Evolutionary conservation across 2,329 filamentous ascomycete genomes (phyloP).

Genomic region (Colletotrichum sp.): DNA sequence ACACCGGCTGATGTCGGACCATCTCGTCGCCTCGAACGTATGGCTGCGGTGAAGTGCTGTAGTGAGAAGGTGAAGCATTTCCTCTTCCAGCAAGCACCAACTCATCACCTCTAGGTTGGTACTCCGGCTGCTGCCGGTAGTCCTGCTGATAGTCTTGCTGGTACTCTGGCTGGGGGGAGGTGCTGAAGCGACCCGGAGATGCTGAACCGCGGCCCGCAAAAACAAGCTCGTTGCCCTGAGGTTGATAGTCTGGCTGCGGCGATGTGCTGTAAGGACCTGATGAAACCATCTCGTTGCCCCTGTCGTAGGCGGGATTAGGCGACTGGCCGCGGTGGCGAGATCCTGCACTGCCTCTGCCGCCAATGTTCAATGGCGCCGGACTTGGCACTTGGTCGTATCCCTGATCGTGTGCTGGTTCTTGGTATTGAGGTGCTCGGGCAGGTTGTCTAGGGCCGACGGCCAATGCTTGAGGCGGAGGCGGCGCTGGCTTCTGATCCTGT

Average conservation of each 20-base stretch:
- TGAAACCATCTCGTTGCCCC: conserved; percentile 1
- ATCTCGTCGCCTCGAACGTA: conserved; percentile 16
- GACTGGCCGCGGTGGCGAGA: conserved; percentile 10
- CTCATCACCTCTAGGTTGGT: conserved; percentile 16
- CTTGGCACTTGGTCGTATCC: conserved; percentile 43
- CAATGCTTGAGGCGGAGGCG: neutral
- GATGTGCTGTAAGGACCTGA: conserved; percentile 30
- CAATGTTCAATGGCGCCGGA: conserved; percentile 51
- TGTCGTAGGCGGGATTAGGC: neutral
- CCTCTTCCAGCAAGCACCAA: conserved; percentile 37
- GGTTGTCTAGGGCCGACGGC: neutral
- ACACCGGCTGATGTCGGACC: conserved; percentile 5
- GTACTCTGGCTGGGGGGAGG: conserved; percentile 23
- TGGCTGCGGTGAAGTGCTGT: conserved; percentile 28
- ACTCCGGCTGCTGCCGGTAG: conserved; percentile 13
- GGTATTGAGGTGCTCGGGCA: conserved; percentile 29
- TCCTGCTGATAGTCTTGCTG: conserved; percentile 9
- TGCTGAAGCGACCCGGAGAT: conserved; percentile 33
- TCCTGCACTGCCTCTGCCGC: conserved; percentile 34
- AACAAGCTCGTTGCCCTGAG: conserved; percentile 9
- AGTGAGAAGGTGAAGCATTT: conserved; percentile 33
- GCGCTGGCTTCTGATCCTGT: neutral
- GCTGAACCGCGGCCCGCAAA: conserved; percentile 39
- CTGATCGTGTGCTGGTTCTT: conserved; percentile 33
- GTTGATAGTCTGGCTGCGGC: conserved; percentile 21